phyloP scores from a whole-genome alignment of 1,284 basidiomycete species.

The Amylostereum areolatum region DNA sequence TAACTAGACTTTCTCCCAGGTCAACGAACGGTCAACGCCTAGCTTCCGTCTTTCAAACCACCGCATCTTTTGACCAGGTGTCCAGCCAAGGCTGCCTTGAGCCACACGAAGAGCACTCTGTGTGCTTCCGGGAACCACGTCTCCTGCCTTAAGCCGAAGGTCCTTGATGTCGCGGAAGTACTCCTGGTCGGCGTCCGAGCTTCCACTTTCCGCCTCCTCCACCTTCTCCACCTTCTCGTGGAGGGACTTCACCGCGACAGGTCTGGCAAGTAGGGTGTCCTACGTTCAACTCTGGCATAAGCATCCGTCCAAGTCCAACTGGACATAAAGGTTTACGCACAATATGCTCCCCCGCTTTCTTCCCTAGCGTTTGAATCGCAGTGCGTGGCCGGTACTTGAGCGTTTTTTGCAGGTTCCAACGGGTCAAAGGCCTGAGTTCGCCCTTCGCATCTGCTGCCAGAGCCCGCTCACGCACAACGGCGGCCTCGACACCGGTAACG shows the following conservation, averaged over 20 bases:
- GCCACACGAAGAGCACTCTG: slow-evolving; percentile 25
- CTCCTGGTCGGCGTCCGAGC: slow-evolving; percentile 2
- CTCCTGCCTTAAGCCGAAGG: slow-evolving; percentile 26
- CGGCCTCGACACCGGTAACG: slow-evolving; percentile 35
- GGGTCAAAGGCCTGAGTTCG: slow-evolving; percentile 50
- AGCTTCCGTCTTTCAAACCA: slow-evolving; percentile 28
- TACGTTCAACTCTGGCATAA: slow-evolving; percentile 6
- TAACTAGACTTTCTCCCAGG: slow-evolving; percentile 23
- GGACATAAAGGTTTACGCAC: slow-evolving; percentile 16
- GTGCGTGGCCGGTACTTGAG: slow-evolving; percentile 46
- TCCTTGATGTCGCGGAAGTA: slow-evolving; percentile 19
- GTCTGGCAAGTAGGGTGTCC: slow-evolving; percentile 29
- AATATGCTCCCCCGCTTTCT: slow-evolving; percentile 28
- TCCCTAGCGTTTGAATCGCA: slow-evolving; percentile 27
- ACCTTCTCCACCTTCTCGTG: slow-evolving; percentile 15
- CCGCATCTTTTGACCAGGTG: slow-evolving; percentile 15
- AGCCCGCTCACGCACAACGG: slow-evolving; percentile 42
- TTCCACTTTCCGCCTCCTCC: slow-evolving; percentile 8
- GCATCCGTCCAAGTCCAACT: not conserved
- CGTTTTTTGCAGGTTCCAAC: slow-evolving; percentile 68
- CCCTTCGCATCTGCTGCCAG: slow-evolving; percentile 33
- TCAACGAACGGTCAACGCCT: slow-evolving; percentile 24
- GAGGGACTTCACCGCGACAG: slow-evolving; percentile 22
- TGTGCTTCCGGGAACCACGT: slow-evolving; percentile 26
- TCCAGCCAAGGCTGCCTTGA: slow-evolving; percentile 26